A percentile compares a stretch with the other conserved stretches of the same genome.
These are phyloP conservation scores for Diaporthe helianthi DNA, from an alignment of 2,329 filamentous ascomycete genomes.

Conservation along the genomic window DNA sequence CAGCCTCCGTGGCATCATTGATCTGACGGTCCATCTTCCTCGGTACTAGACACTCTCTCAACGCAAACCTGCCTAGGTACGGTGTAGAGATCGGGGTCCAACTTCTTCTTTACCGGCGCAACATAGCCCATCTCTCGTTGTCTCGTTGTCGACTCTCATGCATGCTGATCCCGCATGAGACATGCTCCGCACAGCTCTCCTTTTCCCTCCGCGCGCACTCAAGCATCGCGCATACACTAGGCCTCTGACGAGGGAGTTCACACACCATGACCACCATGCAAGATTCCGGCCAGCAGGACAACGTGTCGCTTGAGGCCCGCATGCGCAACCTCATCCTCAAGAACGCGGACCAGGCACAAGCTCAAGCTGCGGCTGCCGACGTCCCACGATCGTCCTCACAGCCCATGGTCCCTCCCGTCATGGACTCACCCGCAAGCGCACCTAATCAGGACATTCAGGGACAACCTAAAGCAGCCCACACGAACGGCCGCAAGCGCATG, in stretches of 20 bases:
- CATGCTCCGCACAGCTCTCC: background rate
- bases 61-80: background rate
- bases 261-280: conserved; percentile 23
- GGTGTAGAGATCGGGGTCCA: background rate
- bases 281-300: conserved; percentile 26
- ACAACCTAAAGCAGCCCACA: conserved; percentile 37
- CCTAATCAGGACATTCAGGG: background rate
- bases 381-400: conserved; percentile 10
- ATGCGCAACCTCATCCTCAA: conserved; percentile 38
- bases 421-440: background rate
- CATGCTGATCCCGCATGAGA: background rate
- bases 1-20: background rate
- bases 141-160: background rate
- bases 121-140: background rate
- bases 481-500: conserved; percentile 55
- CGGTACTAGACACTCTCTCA: background rate
- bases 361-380: background rate
- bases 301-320: conserved; percentile 37
- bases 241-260: background rate
- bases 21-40: background rate
- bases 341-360: conserved; percentile 33
- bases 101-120: background rate
- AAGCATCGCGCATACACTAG: background rate
- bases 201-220: background rate
- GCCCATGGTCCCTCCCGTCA: background rate